Evolutionary conservation across 805 yeast genomes (phyloP), one percentile per base, ranked within the genome.

Genomic region (Wickerhamiella sergipiensis): DNA sequence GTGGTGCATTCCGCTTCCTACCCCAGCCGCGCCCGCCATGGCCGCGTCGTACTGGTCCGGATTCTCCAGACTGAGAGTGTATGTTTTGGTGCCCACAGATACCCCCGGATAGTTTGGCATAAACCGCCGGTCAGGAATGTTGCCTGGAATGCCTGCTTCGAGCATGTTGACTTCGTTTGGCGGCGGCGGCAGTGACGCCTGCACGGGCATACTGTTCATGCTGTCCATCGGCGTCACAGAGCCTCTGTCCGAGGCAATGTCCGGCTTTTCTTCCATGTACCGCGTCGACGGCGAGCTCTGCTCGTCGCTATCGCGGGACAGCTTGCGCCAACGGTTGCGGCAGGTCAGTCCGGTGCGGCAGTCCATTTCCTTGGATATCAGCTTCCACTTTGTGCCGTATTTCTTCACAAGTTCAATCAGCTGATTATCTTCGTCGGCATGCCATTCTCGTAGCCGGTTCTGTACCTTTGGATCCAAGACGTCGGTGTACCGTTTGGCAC

Each of bases 271-370:
- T 18, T 36, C 40, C 2, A 6, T 6, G 4, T 8, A 17, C 7
- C 19, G 19, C 7, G 7, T 18, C 15, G 24, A 18, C 24, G 22
- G n/a, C 15, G n/a, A 13, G n/a, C 19, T 15, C 40, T 36, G 40
- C 19, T 36, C 40, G 19, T 36, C 40, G 7, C 7, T 36, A n/a
- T 36, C 40, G 4, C 62, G 85, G 67, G 4, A 80, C 85, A 40
- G 76, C 61, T 85, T 87, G 58, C 96, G 75, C 96, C 96, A 89
- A 55, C 96, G 73, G 66, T 89, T 89, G 55, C 97, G 72, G 64
- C 96, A 88, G 0, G 95, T 86, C 52, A 89, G 73, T 55, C 92
- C 81, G 5, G 97, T 95, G 51, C 97, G 70, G 45, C 89, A 83
- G 42, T 76, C 74, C 73, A 89, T 77, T 46, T 78, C 81, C 43